Conservation (phyloP, 257 asterid genomes). For the Solanum okadae region DNA sequence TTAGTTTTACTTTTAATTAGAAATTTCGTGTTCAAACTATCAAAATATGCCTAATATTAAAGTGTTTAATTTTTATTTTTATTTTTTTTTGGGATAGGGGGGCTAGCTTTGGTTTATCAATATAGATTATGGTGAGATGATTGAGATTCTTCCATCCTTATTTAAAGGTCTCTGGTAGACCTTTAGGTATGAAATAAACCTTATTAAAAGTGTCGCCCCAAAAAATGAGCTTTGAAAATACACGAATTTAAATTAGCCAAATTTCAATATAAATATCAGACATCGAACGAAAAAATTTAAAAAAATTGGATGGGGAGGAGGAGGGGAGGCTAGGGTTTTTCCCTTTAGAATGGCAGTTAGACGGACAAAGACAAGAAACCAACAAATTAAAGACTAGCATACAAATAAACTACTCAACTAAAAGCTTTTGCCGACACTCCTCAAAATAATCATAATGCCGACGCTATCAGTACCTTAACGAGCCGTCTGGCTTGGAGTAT, state of each 20-base stretch:
- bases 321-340: background rate
- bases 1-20: background rate
- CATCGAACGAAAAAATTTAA: accelerated
- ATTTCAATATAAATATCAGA: background rate
- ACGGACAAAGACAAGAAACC: background rate
- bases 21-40: background rate
- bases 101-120: background rate
- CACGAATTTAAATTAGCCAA: background rate
- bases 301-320: background rate
- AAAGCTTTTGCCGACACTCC: background rate
- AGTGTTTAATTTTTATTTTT: background rate
- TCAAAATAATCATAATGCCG: background rate
- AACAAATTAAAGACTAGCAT: background rate
- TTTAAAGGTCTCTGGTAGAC: background rate
- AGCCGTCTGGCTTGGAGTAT: too few relatives aligned
- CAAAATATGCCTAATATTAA: background rate
- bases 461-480: background rate
- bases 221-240: too few relatives aligned
- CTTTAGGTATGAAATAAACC: background rate
- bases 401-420: background rate
- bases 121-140: background rate
- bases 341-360: background rate
- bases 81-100: background rate
- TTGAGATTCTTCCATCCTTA: background rate
- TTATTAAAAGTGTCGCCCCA: too few relatives aligned